Evolutionary conservation across 1,284 basidiomycete species (phyloP), one percentile per base, ranked within the genome.

Genomic region (Austroboletus rostrupii): DNA sequence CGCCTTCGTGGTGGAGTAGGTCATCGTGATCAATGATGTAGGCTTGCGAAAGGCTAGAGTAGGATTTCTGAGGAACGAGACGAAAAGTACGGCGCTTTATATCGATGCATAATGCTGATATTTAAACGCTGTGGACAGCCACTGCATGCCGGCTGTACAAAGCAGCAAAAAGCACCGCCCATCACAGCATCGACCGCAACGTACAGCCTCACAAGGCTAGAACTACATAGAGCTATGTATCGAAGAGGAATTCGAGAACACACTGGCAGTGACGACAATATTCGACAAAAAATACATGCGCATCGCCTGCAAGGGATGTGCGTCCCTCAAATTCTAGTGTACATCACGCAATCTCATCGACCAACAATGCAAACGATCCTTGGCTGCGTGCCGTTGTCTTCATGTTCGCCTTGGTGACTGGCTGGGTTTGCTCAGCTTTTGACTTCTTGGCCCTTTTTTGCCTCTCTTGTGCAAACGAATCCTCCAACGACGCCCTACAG

Each of bases 401-500:
- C 31, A 5, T 52, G 44, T 36, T 53, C 14, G 19, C 38, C 35
- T 52, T 59, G 12, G 29, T 43, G 21, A 52, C 59, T 16, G 50
- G 29, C 16, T 38, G 53, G 28, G 40, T 43, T 23, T 37, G 52
- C 32, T 53, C 56, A 47, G 9, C 28, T 50, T 45, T 70, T 57
- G 50, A 65, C 53, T 70, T 73, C 61, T 72, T 81, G 35, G 57
- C 60, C 53, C 72, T 76, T 57, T 74, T 78, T 54, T 66, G 66
- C 40, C 63, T 61, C 47, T 76, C 76, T 44, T 72, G 71, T 3
- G 68, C 70, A 56, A 82, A 81, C 8, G 70, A 70, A 40, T 74
- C 70, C n/a, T 73, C 74, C 14, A 88, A 55, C 0, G 74, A 80
- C 17, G 70, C 70, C 14, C 69, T 57, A 31, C 73, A 75, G 1